These are phyloP conservation scores for Dendrobium chrysotoxum DNA, from an alignment of 106 monocot species.

Conservation along the genomic window DNA sequence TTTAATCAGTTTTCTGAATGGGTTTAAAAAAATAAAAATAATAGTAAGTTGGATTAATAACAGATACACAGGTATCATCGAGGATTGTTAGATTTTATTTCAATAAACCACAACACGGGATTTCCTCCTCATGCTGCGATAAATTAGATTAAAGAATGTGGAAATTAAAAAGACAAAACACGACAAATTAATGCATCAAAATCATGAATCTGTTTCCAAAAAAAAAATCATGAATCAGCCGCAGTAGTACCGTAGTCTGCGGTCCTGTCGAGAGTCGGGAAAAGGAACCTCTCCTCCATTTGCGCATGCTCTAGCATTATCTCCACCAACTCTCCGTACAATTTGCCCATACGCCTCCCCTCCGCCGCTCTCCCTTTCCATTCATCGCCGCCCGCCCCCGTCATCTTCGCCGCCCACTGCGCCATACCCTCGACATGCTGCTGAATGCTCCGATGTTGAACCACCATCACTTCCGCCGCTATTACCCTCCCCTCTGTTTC, in stretches of 20 bases:
- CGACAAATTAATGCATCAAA: background rate
- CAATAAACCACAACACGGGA: no score
- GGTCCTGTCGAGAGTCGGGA: slow-evolving; percentile 47
- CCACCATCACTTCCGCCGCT: slow-evolving; percentile 19
- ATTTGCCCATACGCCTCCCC: slow-evolving; percentile 34
- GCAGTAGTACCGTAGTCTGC: slow-evolving; percentile 31
- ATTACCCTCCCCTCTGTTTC: background rate
- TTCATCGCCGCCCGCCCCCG: slow-evolving; percentile 13
- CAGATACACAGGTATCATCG: no score
- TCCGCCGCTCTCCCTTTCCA: slow-evolving; percentile 20
- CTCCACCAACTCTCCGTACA: slow-evolving; percentile 58
- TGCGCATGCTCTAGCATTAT: slow-evolving; percentile 89
- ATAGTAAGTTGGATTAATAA: no score
- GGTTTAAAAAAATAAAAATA: no score
- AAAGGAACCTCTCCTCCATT: slow-evolving; percentile 87
- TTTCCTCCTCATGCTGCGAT: no score
- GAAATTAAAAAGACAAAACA: no score
- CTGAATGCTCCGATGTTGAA: slow-evolving; percentile 77
- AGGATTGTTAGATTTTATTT: no score
- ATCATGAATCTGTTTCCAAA: no score
- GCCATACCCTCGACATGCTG: slow-evolving; percentile 55
- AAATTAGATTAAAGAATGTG: background rate
- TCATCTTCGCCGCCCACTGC: slow-evolving; percentile 38
- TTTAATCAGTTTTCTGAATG: no score
- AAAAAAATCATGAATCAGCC: background rate